Evolutionary conservation across 345 rosid species (phyloP), one percentile per base, ranked within the genome.

Genomic region (Sapria himalayana): DNA sequence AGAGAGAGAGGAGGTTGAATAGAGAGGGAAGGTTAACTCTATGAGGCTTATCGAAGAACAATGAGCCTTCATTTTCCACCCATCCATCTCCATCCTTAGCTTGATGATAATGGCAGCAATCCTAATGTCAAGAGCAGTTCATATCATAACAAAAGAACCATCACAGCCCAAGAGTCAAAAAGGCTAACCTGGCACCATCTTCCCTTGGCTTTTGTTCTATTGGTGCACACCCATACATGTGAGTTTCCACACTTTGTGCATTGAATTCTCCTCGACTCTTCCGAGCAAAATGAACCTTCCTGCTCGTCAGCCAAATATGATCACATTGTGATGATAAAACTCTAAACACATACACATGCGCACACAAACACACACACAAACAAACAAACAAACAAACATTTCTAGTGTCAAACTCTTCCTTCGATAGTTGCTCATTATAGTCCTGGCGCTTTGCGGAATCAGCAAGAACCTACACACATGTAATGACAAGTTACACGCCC

Each of bases 31-130:
- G 41, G 41, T 1, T 2, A 10, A 82, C 95, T 81, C 75, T 84
- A 39, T 74, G 93, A 35, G 71, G 74, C 64, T 58, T 67, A 54
- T 74, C 79, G 39, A 77, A 91, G 13, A 65, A 74, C 75, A 91
- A 62, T 4, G 99, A 73, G 20, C 93, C 99, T 66, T 70, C 80
- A 63, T 72, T 74, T 52, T 91, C 99, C 23, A 91, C 80, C 99
- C 99, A 91, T 34, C 99, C 99, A 71, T 91, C 99, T 45, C 99
- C 99, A 62, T 91, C 99, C 57, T 91, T 91, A 4, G 99, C 95
- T 64, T 78, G 85, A 71, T 91, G 99, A 59, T 84, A 71, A 52
- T 77, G 92, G 48, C 93, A 62, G 58, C 99, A 91, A 64, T 91
- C 95, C 99, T 91, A 59, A 39, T 50, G 43, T 16, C 29, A 44